These are phyloP conservation scores for Xerocomellus chrysenteron DNA, from an alignment of 768 basidiomycete genomes.

Conservation along the genomic window DNA sequence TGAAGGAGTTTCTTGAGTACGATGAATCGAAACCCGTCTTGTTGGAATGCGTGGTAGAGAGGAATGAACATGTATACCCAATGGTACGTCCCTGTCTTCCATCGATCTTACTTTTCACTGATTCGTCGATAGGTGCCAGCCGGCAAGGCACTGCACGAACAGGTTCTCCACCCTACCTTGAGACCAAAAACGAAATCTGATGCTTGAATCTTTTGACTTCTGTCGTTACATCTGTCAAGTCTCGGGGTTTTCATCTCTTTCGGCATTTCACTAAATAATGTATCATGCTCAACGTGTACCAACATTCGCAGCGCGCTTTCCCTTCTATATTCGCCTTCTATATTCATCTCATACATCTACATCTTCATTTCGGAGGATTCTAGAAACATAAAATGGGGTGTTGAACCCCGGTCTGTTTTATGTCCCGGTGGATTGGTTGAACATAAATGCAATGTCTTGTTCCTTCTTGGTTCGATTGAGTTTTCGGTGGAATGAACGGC, in stretches of 20 bases:
- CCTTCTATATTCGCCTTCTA: background rate
- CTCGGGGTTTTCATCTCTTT: background rate
- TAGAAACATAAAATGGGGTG: slow-evolving; percentile 25
- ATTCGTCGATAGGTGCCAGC: slow-evolving; percentile 64
- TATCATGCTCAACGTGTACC: slow-evolving; percentile 29
- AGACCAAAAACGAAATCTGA: slow-evolving; percentile 28
- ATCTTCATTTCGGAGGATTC: slow-evolving; percentile 1
- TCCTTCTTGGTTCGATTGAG: background rate
- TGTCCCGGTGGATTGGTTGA: slow-evolving; percentile 2
- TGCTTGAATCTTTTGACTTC: slow-evolving; percentile 13
- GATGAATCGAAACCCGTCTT: slow-evolving; percentile 83
- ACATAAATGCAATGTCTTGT: slow-evolving; percentile 5
- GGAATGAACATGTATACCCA: slow-evolving; percentile 86
- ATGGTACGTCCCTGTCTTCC: slow-evolving; percentile 53
- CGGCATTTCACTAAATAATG: slow-evolving; percentile 8
- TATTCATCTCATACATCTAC: slow-evolving; percentile 3
- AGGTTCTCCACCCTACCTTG: slow-evolving; percentile 70
- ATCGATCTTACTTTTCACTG: background rate
- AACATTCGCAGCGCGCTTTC: slow-evolving; percentile 11
- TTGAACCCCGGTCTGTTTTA: slow-evolving; percentile 12
- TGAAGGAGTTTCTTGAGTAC: slow-evolving; percentile 99
- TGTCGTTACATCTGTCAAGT: background rate
- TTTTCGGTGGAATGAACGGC: background rate
- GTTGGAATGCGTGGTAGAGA: slow-evolving; percentile 86
- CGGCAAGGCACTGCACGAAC: slow-evolving; percentile 93